phyloP scores from a whole-genome alignment of 1,284 basidiomycete genomes.

The Cystobasidium pallidum region DNA sequence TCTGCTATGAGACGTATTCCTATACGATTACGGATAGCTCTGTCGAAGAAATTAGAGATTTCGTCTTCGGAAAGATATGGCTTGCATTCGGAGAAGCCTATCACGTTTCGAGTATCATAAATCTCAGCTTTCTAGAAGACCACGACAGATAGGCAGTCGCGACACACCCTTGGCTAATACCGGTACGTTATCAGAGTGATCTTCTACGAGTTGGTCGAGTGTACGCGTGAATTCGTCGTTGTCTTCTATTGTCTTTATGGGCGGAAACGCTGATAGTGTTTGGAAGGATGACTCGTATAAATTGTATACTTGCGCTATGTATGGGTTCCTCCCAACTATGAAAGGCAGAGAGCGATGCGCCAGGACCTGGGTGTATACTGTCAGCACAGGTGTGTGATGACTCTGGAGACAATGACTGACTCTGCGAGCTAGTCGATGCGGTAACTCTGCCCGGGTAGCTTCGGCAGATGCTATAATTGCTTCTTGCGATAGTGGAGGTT shows the following conservation, averaged over 20 bases:
- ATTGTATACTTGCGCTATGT: constrained; percentile 72
- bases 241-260: constrained; percentile 68
- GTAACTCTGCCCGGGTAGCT: constrained; percentile 48
- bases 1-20: constrained; percentile 87
- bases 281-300: constrained; percentile 75
- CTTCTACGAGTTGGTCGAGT: constrained; percentile 71
- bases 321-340: constrained; percentile 88
- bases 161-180: constrained; percentile 75
- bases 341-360: constrained; percentile 55
- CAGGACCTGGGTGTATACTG: constrained; percentile 49
- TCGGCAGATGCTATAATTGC: constrained; percentile 51
- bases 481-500: constrained; percentile 49
- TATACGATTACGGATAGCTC: constrained; percentile 81
- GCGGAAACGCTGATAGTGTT: constrained; percentile 70
- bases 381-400: too few relatives aligned
- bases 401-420: constrained; percentile 29
- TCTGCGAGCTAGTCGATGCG: constrained; percentile 50
- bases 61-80: constrained; percentile 78
- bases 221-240: constrained; percentile 70
- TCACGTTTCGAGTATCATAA: neutral
- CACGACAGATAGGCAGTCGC: neutral
- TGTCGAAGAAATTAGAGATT: constrained; percentile 77
- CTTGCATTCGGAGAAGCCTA: constrained; percentile 80
- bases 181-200: constrained; percentile 83
- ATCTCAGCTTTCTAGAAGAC: neutral